Percentiles rank a stretch among this genome's conserved stretches.
Evolutionary conservation across 768 basidiomycete species (phyloP).

Genomic region (Amanita fuliginea): DNA sequence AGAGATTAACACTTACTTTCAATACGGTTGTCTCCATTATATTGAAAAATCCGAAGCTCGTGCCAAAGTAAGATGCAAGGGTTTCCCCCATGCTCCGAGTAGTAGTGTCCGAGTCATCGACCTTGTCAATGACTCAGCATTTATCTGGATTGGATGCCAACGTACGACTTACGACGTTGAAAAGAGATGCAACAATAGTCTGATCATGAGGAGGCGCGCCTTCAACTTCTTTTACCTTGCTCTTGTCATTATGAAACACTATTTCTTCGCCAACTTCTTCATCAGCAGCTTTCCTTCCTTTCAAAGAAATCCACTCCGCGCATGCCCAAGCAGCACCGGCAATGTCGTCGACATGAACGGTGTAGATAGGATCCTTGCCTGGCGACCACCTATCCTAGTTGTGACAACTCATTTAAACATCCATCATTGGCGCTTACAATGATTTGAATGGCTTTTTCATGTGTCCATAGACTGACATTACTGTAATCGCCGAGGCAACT

Average conservation of each 20-base stretch:
- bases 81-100: constrained; percentile 54
- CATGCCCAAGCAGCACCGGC: constrained; percentile 70
- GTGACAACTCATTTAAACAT: not conserved
- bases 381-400: constrained; percentile 55
- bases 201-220: constrained; percentile 46
- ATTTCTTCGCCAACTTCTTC: constrained; percentile 57
- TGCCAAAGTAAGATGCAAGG: constrained; percentile 64
- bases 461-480: constrained; percentile 73
- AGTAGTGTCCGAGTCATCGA: constrained; percentile 68
- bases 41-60: constrained; percentile 73
- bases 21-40: constrained; percentile 54
- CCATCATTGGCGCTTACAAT: constrained; percentile 35
- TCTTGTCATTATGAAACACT: constrained; percentile 60
- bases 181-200: constrained; percentile 63
- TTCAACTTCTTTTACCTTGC: constrained; percentile 49
- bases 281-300: constrained; percentile 57
- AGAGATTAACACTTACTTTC: constrained; percentile 35
- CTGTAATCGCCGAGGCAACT: constrained; percentile 66
- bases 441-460: constrained; percentile 80
- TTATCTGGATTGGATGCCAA: not conserved
- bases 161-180: constrained; percentile 52
- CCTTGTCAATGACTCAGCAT: constrained; percentile 25
- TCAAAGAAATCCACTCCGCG: constrained; percentile 60
- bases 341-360: constrained; percentile 70
- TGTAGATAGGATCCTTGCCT: constrained; percentile 64